Conservation (phyloP, 179 eudicot species). For the Corrigiola litoralis region DNA sequence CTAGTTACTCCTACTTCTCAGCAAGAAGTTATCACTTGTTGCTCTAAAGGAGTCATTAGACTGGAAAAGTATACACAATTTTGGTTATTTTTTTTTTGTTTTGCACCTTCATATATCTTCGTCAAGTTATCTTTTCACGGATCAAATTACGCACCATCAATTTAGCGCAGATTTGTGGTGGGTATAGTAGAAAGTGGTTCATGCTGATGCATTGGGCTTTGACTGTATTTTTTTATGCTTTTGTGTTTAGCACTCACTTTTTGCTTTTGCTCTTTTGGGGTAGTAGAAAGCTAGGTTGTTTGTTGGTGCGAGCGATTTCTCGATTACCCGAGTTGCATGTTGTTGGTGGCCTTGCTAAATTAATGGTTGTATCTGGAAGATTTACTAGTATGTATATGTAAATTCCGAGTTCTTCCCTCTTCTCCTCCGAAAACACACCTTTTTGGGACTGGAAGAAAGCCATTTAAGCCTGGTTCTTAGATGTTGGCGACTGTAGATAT, state of each 20-base stretch:
- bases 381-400: neutral
- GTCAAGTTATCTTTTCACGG: neutral
- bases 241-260: neutral
- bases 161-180: neutral
- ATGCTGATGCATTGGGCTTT: neutral
- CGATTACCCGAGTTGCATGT: neutral
- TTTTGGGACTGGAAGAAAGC: neutral
- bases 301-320: neutral
- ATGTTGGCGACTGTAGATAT: neutral
- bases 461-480: neutral
- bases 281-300: neutral
- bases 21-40: neutral
- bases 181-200: neutral
- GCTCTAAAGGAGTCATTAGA: no score
- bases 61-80: no score
- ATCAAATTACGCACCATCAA: no score
- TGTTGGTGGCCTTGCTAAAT: neutral
- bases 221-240: neutral
- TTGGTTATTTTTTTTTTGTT: no score
- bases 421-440: neutral
- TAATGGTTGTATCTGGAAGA: no score
- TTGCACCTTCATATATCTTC: neutral
- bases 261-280: neutral
- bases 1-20: neutral
- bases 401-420: neutral